Conservation (phyloP, 108 stramenopile species). For the Skeletonema tropicum region DNA sequence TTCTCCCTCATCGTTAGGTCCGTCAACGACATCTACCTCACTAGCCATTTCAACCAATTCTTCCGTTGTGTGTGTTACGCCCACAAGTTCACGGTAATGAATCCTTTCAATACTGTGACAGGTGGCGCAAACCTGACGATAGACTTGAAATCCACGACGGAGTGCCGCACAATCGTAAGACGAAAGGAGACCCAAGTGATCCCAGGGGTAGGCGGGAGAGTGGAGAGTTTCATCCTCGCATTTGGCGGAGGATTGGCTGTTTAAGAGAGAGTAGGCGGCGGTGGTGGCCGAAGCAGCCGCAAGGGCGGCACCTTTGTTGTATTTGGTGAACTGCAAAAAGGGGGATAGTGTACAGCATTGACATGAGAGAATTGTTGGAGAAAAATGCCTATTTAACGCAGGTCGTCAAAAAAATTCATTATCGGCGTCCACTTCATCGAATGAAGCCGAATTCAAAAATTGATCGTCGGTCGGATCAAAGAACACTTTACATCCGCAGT, state of each 20-base stretch:
- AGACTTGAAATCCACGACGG: conserved; percentile 99
- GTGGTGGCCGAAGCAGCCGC: conserved; percentile 34
- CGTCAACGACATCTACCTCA: conserved; percentile 95
- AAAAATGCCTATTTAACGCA: background rate
- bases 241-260: conserved; percentile 25
- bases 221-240: conserved; percentile 78
- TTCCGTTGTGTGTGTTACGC: conserved; percentile 93
- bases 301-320: conserved; percentile 42
- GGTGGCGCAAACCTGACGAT: conserved; percentile 97
- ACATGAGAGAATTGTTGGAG: background rate
- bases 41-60: conserved; percentile 91
- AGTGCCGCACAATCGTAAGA: conserved; percentile 90
- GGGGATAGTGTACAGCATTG: background rate
- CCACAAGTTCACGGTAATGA: conserved; percentile 97
- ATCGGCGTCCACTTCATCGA: background rate
- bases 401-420: background rate
- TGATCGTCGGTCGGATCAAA: background rate
- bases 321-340: conserved; percentile 31
- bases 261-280: conserved; percentile 10
- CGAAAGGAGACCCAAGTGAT: conserved; percentile 78
- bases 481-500: background rate
- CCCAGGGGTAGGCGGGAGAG: conserved; percentile 76
- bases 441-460: background rate
- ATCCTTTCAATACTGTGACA: conserved; percentile 94
- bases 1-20: conserved; percentile 98